Evolutionary conservation across 2,329 filamentous ascomycete genomes (phyloP), one percentile per base, ranked within the genome.

Genomic region (Helotiales sp.): DNA sequence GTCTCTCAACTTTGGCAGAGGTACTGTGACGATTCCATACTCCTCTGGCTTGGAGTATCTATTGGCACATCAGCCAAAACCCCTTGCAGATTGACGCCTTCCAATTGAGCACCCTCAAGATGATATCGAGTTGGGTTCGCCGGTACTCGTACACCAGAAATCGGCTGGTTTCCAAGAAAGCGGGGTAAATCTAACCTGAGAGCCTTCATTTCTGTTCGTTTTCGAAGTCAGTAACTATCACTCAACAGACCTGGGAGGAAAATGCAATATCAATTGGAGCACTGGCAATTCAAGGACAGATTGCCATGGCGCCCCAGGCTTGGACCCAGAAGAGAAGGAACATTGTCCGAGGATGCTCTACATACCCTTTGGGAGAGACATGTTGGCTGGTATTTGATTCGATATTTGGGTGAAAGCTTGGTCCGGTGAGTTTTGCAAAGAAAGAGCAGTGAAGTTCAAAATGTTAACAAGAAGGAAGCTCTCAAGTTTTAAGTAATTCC

Each of bases 1-100:
- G 40, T 65, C 59, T 56, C 64, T 68, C 61, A 70, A 58, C 66
- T 64, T 78, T 19, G 85, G 85, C 6, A 88, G 79, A 62, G 85
- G 84, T 33, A 87, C 81, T 10, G 83, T 75, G 63, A 87, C 83
- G 58, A 88, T 79, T 63, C 77, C 77, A 73, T 81, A 86, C 58
- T 81, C 77, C 70, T 84, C 76, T 42, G 84, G 84, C 78, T 86
- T 81, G 72, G 83, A 81, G 74, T 87, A 86, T 72, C 76, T 78
- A 61, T 42, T 31, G 27, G 55, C 36, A 19, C 36, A 49, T 48
- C 19, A 25, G 42, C 13, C 50, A 5, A 15, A 44, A 12, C 15
- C 31, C 50, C 3, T 25, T 30, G 36, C 22, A 12, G 6, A 25
- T 24, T 13, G 40, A 44, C 24, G 5, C 13, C 6, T 24, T 12